These are phyloP conservation scores for Candida hungchunana DNA, from an alignment of 805 yeast species.

Conservation along the genomic window DNA sequence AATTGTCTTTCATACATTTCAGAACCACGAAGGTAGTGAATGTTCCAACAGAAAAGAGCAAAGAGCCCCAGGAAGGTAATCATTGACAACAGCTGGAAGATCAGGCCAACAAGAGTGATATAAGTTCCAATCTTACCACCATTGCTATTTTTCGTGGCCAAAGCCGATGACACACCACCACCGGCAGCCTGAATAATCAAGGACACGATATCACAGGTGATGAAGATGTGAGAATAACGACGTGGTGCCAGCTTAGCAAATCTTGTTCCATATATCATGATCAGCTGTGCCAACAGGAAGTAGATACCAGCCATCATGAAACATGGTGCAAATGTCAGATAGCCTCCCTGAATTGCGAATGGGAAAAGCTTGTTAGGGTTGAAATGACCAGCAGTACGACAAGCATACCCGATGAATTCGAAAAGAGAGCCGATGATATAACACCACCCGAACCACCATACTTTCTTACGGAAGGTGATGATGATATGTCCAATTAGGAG, in stretches of 20 bases:
- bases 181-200: conserved; percentile 64
- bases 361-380: too few relatives aligned
- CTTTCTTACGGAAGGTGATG: too few relatives aligned
- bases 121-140: conserved; percentile 47
- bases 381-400: too few relatives aligned
- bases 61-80: conserved; percentile 50
- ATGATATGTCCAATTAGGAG: too few relatives aligned
- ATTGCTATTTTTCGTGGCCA: conserved; percentile 21
- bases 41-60: conserved; percentile 40
- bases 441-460: too few relatives aligned
- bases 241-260: conserved; percentile 53
- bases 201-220: conserved; percentile 60
- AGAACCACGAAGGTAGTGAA: conserved; percentile 28
- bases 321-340: conserved; percentile 76
- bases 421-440: too few relatives aligned
- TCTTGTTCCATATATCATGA: conserved; percentile 54
- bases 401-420: too few relatives aligned
- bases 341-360: conserved; percentile 61
- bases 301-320: conserved; percentile 83
- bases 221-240: conserved; percentile 59
- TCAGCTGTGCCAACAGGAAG: conserved; percentile 61
- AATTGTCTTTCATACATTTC: conserved; percentile 30
- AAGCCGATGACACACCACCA: conserved; percentile 67
- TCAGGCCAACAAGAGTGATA: conserved; percentile 74
- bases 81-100: conserved; percentile 72